phyloP scores from a whole-genome alignment of 805 yeast species.

The Cyberlindnera euphorbiiphila region DNA sequence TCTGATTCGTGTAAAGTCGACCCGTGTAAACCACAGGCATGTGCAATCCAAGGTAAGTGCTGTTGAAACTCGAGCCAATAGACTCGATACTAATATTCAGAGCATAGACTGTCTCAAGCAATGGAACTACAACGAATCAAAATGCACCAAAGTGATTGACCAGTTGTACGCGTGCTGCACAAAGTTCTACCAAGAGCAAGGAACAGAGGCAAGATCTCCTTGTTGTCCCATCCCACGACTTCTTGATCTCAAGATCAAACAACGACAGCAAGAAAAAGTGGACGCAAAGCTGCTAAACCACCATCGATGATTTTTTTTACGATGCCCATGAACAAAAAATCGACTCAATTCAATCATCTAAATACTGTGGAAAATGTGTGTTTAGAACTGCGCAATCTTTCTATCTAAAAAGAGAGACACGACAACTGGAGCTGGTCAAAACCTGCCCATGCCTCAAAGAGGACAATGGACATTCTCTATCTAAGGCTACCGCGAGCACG shows the following conservation, averaged over 20 bases:
- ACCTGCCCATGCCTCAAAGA: conserved; percentile 17
- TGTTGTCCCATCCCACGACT: conserved; percentile 77
- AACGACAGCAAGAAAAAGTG: conserved; percentile 49
- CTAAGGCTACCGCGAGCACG: conserved; percentile 98
- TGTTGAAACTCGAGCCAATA: no score
- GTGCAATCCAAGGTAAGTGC: conserved; percentile 67
- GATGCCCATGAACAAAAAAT: neutral
- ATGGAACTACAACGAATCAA: conserved; percentile 65
- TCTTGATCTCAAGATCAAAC: conserved; percentile 60
- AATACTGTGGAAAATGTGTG: conserved; percentile 42
- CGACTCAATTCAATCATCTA: neutral
- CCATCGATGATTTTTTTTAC: conserved; percentile 3
- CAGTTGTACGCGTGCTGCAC: conserved; percentile 72
- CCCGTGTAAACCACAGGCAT: conserved; percentile 76
- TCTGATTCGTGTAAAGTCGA: conserved; percentile 14
- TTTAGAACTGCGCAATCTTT: conserved; percentile 73
- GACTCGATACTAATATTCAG: neutral
- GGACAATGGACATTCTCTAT: conserved; percentile 28
- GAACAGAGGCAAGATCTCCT: conserved; percentile 55
- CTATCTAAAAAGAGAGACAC: conserved; percentile 36
- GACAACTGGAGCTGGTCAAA: conserved; percentile 51
- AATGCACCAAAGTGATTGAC: conserved; percentile 68
- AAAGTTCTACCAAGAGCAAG: conserved; percentile 56
- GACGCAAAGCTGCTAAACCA: conserved; percentile 50
- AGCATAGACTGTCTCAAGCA: conserved; percentile 56